phyloP scores from a whole-genome alignment of 2,329 filamentous ascomycete genomes.

The Penicillium decumbens region DNA sequence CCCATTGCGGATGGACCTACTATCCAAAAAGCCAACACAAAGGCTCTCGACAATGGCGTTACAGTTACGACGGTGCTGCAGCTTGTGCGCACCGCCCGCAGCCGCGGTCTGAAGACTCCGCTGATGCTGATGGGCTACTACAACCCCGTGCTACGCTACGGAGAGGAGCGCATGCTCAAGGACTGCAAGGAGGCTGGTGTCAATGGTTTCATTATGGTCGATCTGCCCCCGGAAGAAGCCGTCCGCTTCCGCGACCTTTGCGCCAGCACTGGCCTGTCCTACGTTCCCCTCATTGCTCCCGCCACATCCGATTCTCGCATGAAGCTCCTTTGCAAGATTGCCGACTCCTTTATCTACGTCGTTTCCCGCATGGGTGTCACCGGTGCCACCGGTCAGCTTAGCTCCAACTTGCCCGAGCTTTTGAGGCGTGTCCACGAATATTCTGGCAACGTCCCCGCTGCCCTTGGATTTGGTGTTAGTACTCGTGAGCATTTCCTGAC shows the following conservation, averaged over 20 bases:
- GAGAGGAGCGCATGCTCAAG: constrained; percentile 79
- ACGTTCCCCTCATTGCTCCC: constrained; percentile 93
- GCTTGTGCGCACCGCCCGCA: constrained; percentile 77
- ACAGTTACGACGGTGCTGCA: constrained; percentile 73
- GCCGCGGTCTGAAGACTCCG: constrained; percentile 71
- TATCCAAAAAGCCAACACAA: constrained; percentile 91
- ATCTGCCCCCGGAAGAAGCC: constrained; percentile 92
- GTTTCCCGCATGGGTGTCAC: constrained; percentile 97
- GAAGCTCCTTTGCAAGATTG: constrained; percentile 92
- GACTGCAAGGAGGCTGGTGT: constrained; percentile 80
- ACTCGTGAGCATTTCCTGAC: constrained; percentile 89
- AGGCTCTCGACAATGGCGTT: constrained; percentile 82
- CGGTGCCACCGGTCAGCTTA: constrained; percentile 78
- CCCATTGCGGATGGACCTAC: constrained; percentile 97
- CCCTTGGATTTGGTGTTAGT: constrained; percentile 93
- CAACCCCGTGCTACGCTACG: constrained; percentile 90
- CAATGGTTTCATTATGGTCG: constrained; percentile 96
- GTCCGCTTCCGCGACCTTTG: constrained; percentile 58
- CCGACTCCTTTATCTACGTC: constrained; percentile 98
- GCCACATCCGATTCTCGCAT: constrained; percentile 88
- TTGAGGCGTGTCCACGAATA: constrained; percentile 84
- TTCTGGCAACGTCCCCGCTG: constrained; percentile 83
- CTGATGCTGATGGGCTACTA: constrained; percentile 98
- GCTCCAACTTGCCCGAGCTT: constrained; percentile 73
- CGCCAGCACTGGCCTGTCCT: constrained; percentile 59